phyloP scores from a whole-genome alignment of 805 yeast genomes.

The Schwanniomyces sp. region DNA sequence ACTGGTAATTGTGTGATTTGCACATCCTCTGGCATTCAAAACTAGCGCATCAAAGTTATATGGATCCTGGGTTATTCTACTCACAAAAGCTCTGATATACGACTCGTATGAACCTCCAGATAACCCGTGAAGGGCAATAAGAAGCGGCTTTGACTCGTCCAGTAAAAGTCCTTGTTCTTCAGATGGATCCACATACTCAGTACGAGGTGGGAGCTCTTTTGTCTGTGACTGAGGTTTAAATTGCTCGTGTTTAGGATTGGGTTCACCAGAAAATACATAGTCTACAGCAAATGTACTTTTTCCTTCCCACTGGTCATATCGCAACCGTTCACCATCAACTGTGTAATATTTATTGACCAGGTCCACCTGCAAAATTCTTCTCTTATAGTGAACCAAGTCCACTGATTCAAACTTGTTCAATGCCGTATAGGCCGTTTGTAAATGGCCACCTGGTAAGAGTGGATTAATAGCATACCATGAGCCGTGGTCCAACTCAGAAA shows the following conservation, averaged over 20 bases:
- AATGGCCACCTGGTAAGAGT: constrained; percentile 45
- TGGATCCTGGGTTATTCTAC: constrained; percentile 38
- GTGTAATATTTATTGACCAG: constrained; percentile 22
- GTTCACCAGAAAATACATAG: constrained; percentile 29
- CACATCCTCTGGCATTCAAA: constrained; percentile 74
- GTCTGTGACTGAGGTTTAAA: constrained; percentile 47
- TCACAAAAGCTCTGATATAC: constrained; percentile 57
- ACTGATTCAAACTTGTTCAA: constrained; percentile 40
- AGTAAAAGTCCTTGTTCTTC: constrained; percentile 36
- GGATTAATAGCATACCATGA: constrained; percentile 46
- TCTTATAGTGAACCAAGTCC: constrained; percentile 46
- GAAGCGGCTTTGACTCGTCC: constrained; percentile 51
- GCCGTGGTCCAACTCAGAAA: constrained; percentile 41
- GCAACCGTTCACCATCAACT: constrained; percentile 25
- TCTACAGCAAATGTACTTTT: constrained; percentile 50
- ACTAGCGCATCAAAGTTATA: constrained; percentile 56
- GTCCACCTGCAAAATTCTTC: constrained; percentile 35
- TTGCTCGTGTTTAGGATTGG: constrained; percentile 21
- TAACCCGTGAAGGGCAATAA: constrained; percentile 67
- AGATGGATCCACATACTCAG: constrained; percentile 54
- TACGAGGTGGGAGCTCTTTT: constrained; percentile 64
- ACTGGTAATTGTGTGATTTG: constrained; percentile 68
- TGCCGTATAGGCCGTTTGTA: constrained; percentile 51
- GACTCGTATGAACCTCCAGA: constrained; percentile 83
- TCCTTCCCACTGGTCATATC: constrained; percentile 42